Conservation (phyloP, 164 flowering plant species). For the Aristolochia californica region DNA sequence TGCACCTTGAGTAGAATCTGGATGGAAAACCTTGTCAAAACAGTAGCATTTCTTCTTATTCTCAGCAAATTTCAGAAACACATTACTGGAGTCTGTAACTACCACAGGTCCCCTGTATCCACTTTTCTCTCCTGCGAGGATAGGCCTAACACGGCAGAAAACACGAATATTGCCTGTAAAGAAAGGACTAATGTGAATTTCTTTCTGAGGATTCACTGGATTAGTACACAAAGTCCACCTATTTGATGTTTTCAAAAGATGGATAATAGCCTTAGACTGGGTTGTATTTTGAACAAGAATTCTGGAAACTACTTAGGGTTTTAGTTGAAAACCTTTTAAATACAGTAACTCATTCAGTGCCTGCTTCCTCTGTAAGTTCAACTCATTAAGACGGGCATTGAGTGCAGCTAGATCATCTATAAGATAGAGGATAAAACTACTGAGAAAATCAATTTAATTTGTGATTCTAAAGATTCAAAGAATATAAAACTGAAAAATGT, state of each 20-base stretch:
- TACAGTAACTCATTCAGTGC: slow-evolving; percentile 37
- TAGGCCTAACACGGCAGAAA: slow-evolving; percentile 48
- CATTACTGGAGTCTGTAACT: slow-evolving; percentile 24
- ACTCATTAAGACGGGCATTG: slow-evolving; percentile 15
- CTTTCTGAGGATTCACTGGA: neutral
- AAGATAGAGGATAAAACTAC: neutral
- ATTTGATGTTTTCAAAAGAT: neutral
- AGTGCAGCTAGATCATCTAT: slow-evolving; percentile 33
- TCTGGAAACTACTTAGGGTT: neutral
- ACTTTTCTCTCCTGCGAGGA: slow-evolving; percentile 17
- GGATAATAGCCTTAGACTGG: neutral
- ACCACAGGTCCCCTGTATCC: slow-evolving; percentile 19
- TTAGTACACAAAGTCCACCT: neutral
- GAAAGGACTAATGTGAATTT: neutral
- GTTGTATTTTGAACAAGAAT: neutral
- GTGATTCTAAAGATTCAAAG: neutral
- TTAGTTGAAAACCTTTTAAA: slow-evolving; percentile 32
- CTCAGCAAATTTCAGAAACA: slow-evolving; percentile 26
- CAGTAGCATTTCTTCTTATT: slow-evolving; percentile 32
- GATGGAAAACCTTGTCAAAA: slow-evolving; percentile 53
- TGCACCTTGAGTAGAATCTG: slow-evolving; percentile 50
- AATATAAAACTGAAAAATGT: neutral
- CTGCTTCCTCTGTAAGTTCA: slow-evolving; percentile 33
- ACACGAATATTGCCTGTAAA: slow-evolving; percentile 56
- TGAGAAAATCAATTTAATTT: neutral